phyloP scores from a whole-genome alignment of 2,329 filamentous ascomycete genomes.

The Venturia oleaginea region DNA sequence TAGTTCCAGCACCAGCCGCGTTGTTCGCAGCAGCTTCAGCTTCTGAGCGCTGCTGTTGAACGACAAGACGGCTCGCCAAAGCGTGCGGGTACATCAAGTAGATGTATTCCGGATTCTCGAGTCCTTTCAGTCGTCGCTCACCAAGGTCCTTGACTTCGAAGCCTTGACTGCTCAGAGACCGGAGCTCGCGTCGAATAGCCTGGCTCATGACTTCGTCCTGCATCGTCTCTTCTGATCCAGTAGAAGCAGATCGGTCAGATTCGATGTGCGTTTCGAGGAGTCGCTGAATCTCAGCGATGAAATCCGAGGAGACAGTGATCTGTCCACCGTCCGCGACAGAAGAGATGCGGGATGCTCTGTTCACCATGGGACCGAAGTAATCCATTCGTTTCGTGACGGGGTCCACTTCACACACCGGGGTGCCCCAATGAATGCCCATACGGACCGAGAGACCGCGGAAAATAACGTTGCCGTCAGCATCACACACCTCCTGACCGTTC shows the following conservation, averaged over 20 bases:
- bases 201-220: slow-evolving; percentile 66
- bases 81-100: slow-evolving; percentile 92
- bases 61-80: slow-evolving; percentile 68
- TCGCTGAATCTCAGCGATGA: slow-evolving; percentile 90
- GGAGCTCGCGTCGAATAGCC: slow-evolving; percentile 77
- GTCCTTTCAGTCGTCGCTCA: slow-evolving; percentile 87
- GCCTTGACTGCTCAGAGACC: slow-evolving; percentile 78
- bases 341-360: slow-evolving; percentile 88
- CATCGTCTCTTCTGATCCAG: slow-evolving; percentile 63
- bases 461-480: slow-evolving; percentile 79
- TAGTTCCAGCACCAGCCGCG: slow-evolving; percentile 46
- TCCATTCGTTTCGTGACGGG: slow-evolving; percentile 98
- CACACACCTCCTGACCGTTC: slow-evolving; percentile 71
- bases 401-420: slow-evolving; percentile 89
- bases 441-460: slow-evolving; percentile 91
- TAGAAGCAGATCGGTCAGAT: slow-evolving; percentile 60
- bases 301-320: slow-evolving; percentile 93
- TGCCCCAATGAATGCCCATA: slow-evolving; percentile 96
- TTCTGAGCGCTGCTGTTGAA: slow-evolving; percentile 49
- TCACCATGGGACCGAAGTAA: slow-evolving; percentile 99
- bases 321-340: slow-evolving; percentile 93
- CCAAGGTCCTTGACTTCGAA: slow-evolving; percentile 97
- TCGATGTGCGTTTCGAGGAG: slow-evolving; percentile 86
- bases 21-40: slow-evolving; percentile 34
- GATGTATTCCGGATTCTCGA: slow-evolving; percentile 93